phyloP scores from a whole-genome alignment of 768 basidiomycete genomes.

The Calocybe cyanea region DNA sequence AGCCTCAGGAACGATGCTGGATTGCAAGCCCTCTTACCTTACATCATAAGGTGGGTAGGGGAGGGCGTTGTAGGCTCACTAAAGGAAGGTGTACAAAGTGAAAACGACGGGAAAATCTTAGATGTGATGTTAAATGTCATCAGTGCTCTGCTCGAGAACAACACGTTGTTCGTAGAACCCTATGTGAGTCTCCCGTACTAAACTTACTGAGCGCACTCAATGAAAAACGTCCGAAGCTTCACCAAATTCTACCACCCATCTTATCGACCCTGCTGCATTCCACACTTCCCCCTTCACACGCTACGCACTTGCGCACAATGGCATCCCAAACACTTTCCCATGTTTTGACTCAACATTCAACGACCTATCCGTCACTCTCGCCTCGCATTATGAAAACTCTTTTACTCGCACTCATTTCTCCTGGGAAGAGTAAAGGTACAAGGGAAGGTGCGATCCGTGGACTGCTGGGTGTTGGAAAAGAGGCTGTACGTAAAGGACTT shows the following conservation, averaged over 20 bases:
- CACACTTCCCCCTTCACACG: constrained; percentile 67
- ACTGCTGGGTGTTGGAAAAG: constrained; percentile 79
- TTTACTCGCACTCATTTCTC: constrained; percentile 74
- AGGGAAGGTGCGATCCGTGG: constrained; percentile 90
- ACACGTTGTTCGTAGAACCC: constrained; percentile 86
- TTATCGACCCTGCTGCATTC: constrained; percentile 90
- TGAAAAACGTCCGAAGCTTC: constrained; percentile 53
- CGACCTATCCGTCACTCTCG: constrained; percentile 85
- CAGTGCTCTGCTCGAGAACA: constrained; percentile 80
- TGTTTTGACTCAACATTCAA: constrained; percentile 75
- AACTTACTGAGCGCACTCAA: background rate
- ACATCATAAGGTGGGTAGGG: constrained; percentile 92
- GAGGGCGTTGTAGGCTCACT: constrained; percentile 77
- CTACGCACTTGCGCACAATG: constrained; percentile 70
- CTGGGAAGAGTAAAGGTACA: constrained; percentile 72
- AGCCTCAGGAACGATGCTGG: constrained; percentile 89
- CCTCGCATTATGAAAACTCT: constrained; percentile 94
- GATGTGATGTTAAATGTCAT: constrained; percentile 85
- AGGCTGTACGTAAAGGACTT: constrained; percentile 78
- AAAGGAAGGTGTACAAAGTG: constrained; percentile 45
- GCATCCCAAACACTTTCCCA: constrained; percentile 84
- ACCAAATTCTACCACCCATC: constrained; percentile 90
- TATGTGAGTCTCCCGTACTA: constrained; percentile 62
- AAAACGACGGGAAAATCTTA: constrained; percentile 66
- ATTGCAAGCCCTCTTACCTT: constrained; percentile 86